Evolutionary conservation across 805 yeast species (phyloP), one percentile per base, ranked within the genome.

Genomic region (Myxozyma neglecta): DNA sequence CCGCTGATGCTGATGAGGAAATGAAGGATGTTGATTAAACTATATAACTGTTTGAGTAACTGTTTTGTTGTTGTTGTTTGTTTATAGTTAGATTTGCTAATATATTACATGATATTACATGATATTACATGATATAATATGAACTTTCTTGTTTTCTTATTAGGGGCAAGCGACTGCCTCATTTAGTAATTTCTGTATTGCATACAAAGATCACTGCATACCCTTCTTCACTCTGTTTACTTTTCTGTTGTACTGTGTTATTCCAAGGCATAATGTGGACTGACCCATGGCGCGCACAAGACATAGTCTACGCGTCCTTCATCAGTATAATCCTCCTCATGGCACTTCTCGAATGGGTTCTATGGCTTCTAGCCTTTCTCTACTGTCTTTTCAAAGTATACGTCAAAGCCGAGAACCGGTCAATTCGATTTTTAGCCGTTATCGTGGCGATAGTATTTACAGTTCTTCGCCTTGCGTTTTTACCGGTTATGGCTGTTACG

Each of bases 281-380:
- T 37, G 46, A 48, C 11, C 42, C 18, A 36, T 56, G 59, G 59
- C 32, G n/a, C 11, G n/a, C 55, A 14, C 13, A 18, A 6, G 53
- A 42, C 37, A 62, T 62, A 37, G 57, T 44, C n/a, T 62, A 62
- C 48, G 39, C 60, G 11, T 13, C 45, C n/a, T 24, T 62, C 34
- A 50, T 62, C 39, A 45, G 60, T n/a, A 10, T 53, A 16, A 18
- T 60, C 44, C 53, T 63, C 20, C 54, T 50, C 40, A 60, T 60
- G n/a, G 66, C 66, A 8, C 14, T 60, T 35, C 53, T 63, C 45
- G 66, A 63, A 36, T 63, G 66, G 66, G 10, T 63, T 20, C 56
- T 63, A 32, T 63, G 64, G 64, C 55, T 63, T 18, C 56, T 52
- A 1, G 64, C 64, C 14, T 63, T 63, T 37, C 32, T 56, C 18